phyloP scores from a whole-genome alignment of 352 stramenopile species.

The Phytophthora sansomeana region DNA sequence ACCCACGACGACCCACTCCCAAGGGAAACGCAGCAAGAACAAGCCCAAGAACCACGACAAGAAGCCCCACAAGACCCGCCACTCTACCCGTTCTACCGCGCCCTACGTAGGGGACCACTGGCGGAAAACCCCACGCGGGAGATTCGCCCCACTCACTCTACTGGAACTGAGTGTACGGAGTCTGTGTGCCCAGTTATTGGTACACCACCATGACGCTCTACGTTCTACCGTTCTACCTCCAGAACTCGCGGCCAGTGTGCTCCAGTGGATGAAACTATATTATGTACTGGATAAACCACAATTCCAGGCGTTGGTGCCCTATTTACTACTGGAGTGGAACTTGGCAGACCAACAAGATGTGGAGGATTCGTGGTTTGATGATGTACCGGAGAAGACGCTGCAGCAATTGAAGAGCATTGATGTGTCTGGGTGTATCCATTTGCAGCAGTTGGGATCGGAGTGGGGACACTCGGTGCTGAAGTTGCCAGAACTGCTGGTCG shows the following conservation, averaged over 20 bases:
- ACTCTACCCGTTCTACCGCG: neutral
- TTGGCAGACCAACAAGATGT: conserved; percentile 57
- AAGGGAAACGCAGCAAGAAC: conserved; percentile 18
- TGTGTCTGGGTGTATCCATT: conserved; percentile 58
- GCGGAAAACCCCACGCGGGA: conserved; percentile 45
- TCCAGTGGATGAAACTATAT: conserved; percentile 66
- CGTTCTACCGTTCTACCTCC: conserved; percentile 37
- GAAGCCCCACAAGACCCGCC: conserved; percentile 20
- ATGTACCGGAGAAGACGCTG: conserved; percentile 45
- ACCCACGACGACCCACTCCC: conserved; percentile 5
- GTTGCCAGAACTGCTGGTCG: conserved; percentile 60
- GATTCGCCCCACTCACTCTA: conserved; percentile 59
- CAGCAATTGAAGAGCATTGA: conserved; percentile 69
- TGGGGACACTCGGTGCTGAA: conserved; percentile 16
- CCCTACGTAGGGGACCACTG: conserved; percentile 67
- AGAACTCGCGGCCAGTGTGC: conserved; percentile 51
- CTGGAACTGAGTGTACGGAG: conserved; percentile 63
- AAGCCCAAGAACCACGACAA: conserved; percentile 23
- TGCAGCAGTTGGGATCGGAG: conserved; percentile 60
- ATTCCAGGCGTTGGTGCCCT: conserved; percentile 64
- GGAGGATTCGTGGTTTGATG: conserved; percentile 74
- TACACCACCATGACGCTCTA: conserved; percentile 32
- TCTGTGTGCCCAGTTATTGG: conserved; percentile 56
- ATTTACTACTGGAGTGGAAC: conserved; percentile 69
- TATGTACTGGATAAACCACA: conserved; percentile 60